Percentiles rank a stretch among this genome's conserved stretches.
Evolutionary conservation across 148 eudicot species (phyloP).

Genomic region (Gaultheria prostrata): DNA sequence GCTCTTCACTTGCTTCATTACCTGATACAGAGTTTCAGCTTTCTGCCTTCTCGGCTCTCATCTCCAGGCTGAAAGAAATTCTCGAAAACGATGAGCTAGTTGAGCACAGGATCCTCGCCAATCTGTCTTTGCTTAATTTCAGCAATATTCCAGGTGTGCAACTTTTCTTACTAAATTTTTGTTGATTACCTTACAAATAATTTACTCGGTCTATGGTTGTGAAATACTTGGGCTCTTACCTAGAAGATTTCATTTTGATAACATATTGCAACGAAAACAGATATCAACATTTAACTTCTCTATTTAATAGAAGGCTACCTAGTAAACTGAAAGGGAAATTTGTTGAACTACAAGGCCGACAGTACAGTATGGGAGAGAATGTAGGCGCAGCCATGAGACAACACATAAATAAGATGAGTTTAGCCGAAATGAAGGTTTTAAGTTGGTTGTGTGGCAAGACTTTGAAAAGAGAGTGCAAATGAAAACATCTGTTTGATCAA

Average conservation of each 20-base stretch:
- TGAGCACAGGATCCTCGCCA: slow-evolving; percentile 48
- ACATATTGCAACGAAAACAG: neutral
- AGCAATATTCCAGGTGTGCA: slow-evolving; percentile 44
- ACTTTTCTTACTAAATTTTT: neutral
- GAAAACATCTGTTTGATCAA: no score
- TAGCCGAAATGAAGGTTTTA: neutral
- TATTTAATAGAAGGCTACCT: neutral
- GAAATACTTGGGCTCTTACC: neutral
- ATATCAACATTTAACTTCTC: neutral
- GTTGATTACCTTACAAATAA: no score
- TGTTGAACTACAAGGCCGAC: neutral
- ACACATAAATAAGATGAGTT: neutral
- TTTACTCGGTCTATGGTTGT: no score
- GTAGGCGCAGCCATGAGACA: neutral
- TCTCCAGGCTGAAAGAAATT: slow-evolving; percentile 31
- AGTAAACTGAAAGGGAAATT: neutral
- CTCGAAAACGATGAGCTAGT: slow-evolving; percentile 32
- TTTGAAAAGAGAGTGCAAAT: neutral
- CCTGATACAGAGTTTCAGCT: slow-evolving; percentile 31
- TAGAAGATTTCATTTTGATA: neutral
- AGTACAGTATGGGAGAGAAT: neutral
- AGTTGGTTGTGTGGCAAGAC: neutral
- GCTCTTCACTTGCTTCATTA: slow-evolving; percentile 39
- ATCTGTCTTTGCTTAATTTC: slow-evolving; percentile 43
- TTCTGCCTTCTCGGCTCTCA: slow-evolving; percentile 39